Base-by-base conservation (phyloP, 805 yeast genomes). In the Ogataea zsoltii region DNA sequence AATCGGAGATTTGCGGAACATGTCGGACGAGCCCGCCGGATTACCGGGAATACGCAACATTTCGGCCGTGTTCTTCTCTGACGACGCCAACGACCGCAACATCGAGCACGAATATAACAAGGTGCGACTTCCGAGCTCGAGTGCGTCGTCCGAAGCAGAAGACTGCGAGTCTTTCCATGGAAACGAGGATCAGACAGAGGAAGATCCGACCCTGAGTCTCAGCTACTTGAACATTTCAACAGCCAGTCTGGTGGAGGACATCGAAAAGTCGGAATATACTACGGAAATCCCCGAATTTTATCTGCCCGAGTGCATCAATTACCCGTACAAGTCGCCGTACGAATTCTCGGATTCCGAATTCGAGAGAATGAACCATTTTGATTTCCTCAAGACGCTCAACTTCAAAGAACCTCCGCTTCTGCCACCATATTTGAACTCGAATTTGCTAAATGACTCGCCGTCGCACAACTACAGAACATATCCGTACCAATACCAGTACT, bases 361-460 rank as follows among this genome's bases (percentile, higher is more conserved):
- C 35, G 66, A 56, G 13, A 50, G 51, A 21, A 50, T 63, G 55
- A 65, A 67, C 45, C 67, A 67, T 41, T 58, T 64, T 41, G 64
- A 65, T n/a, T 66, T 66, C 47, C 53, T 68, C 12, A 53, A 56
- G 30, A 48, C 56, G 3, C 44, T 67, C 13, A 46, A 58, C 26
- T 60, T 65, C 38, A 51, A 54, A 17, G 62, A 58, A 28, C 74
- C 74, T 1, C 73, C 72, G 4, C 47, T 62, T 21, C 48, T 69
- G 21, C 74, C 74, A 0, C 70, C 70, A 7, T 67, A 69, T 47
- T 50, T 69, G 13, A 67, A 65, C 42, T 68, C 72, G 7, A 67
- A 65, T 38, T 51, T 69, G 19, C 51, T 69, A 23, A 69, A 69
- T 38, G 72, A 68, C 33, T 60, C 64, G 5, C 44, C 52, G 1